phyloP scores from a whole-genome alignment of 2,329 filamentous ascomycete species.

The Chaetomium strumarium region DNA sequence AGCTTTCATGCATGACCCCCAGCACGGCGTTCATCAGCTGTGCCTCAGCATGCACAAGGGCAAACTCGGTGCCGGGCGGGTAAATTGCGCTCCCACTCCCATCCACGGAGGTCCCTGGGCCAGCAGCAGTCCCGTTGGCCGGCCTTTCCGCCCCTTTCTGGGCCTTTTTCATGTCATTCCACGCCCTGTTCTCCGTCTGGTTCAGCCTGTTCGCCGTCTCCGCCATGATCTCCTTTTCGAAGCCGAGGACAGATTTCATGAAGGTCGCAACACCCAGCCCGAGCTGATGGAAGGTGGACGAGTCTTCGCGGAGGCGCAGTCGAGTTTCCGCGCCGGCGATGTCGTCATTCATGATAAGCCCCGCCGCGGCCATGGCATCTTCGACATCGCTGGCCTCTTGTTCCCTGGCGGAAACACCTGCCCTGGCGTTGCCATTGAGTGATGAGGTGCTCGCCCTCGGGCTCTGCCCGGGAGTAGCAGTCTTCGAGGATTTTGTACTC shows the following conservation, averaged over 20 bases:
- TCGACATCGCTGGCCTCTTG: conserved; percentile 50
- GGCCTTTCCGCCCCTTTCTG: conserved; percentile 50
- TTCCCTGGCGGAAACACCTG: conserved; percentile 18
- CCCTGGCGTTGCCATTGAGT: conserved; percentile 18
- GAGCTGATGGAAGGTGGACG: conserved; percentile 83
- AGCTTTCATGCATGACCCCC: conserved; percentile 82
- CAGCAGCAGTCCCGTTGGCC: conserved; percentile 14
- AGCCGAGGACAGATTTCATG: conserved; percentile 78
- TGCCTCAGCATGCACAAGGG: conserved; percentile 74
- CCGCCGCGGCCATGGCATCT: conserved; percentile 58
- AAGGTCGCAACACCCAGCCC: conserved; percentile 78
- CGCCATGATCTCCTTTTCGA: conserved; percentile 86
- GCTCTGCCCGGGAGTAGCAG: conserved; percentile 16
- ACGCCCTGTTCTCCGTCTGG: conserved; percentile 70
- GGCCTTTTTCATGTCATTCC: conserved; percentile 69
- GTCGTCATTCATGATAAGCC: conserved; percentile 82
- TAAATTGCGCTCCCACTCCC: conserved; percentile 53
- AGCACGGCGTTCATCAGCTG: conserved; percentile 88
- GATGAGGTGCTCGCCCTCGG: conserved; percentile 19
- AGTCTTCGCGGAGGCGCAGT: conserved; percentile 64
- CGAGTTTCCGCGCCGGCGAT: conserved; percentile 74
- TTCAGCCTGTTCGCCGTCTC: conserved; percentile 68
- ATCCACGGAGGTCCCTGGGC: conserved; percentile 9
- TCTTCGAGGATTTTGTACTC: conserved; percentile 26
- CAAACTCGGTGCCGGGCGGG: conserved; percentile 78